These are phyloP conservation scores for Salvia hispanica DNA, from an alignment of 257 asterid genomes.

Conservation along the genomic window DNA sequence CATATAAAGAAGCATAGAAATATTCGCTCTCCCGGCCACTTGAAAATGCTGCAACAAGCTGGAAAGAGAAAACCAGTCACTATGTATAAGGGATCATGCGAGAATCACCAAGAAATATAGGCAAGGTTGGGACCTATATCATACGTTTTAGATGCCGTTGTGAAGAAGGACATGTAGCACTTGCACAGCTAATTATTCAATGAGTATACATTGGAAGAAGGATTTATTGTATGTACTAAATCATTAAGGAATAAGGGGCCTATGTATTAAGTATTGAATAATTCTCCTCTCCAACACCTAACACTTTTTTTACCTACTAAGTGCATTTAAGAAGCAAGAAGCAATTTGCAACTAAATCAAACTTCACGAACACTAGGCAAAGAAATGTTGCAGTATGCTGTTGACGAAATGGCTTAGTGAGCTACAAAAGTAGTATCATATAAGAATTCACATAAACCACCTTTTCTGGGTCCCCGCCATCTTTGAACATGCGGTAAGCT, in stretches of 20 bases:
- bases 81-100: slow-evolving; percentile 1
- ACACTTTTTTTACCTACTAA: not conserved
- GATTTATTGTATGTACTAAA: too few species aligned
- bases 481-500: slow-evolving; percentile 71
- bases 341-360: slow-evolving; percentile 6
- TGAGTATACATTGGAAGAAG: not conserved
- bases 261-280: not conserved
- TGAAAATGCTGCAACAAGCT: slow-evolving; percentile 74
- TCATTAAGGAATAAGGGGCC: not conserved
- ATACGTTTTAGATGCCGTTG: not conserved
- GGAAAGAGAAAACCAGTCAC: slow-evolving; percentile 30
- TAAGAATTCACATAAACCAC: slow-evolving; percentile 39
- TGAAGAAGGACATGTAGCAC: not conserved
- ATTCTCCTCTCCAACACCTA: not conserved
- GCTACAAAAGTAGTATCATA: slow-evolving; percentile 6
- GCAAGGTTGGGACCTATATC: slow-evolving; percentile 13
- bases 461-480: slow-evolving; percentile 91
- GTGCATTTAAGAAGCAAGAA: not conserved
- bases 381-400: not conserved
- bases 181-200: not conserved
- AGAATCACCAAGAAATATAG: slow-evolving; percentile 14
- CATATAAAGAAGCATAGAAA: slow-evolving; percentile 85
- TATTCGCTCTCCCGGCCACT: slow-evolving; percentile 58
- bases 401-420: slow-evolving; percentile 14
- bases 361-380: slow-evolving; percentile 3